phyloP scores from a whole-genome alignment of 257 asterid genomes.

The Plantago major region DNA sequence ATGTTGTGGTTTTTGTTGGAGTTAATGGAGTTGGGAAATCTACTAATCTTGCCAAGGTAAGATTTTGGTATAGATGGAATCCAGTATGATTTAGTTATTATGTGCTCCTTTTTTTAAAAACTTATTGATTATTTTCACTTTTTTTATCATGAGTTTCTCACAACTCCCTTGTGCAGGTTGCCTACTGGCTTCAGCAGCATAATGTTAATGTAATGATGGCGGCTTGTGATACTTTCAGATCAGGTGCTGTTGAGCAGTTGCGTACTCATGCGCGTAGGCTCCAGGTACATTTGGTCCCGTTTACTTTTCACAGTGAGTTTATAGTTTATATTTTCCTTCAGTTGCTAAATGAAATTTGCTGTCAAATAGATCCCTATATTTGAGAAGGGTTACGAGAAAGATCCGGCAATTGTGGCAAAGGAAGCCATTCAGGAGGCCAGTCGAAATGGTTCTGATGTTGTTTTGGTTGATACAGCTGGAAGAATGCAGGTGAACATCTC shows the following conservation, averaged over 20 bases:
- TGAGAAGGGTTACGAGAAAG: conserved; percentile 98
- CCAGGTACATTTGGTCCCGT: conserved; percentile 43
- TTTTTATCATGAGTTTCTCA: conserved; percentile 11
- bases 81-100: background rate
- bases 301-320: background rate
- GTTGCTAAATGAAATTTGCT: background rate
- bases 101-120: background rate
- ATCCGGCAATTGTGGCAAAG: conserved; percentile 93
- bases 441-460: conserved; percentile 90
- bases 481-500: conserved; percentile 48
- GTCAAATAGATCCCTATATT: conserved; percentile 71
- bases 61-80: background rate
- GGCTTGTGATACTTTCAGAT: conserved; percentile 97
- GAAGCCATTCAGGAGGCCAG: conserved; percentile 95
- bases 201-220: conserved; percentile 88
- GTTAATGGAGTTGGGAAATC: conserved; percentile 98
- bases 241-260: conserved; percentile 99
- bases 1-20: conserved; percentile 97
- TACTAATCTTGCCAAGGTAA: conserved; percentile 94
- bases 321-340: too few relatives aligned
- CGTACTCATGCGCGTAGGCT: conserved; percentile 97
- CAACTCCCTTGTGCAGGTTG: conserved; percentile 49
- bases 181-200: conserved; percentile 97
- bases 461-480: conserved; percentile 97
- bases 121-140: background rate